phyloP scores from a whole-genome alignment of 78 protist genomes.

The Dictyostelium brefeldianum region DNA sequence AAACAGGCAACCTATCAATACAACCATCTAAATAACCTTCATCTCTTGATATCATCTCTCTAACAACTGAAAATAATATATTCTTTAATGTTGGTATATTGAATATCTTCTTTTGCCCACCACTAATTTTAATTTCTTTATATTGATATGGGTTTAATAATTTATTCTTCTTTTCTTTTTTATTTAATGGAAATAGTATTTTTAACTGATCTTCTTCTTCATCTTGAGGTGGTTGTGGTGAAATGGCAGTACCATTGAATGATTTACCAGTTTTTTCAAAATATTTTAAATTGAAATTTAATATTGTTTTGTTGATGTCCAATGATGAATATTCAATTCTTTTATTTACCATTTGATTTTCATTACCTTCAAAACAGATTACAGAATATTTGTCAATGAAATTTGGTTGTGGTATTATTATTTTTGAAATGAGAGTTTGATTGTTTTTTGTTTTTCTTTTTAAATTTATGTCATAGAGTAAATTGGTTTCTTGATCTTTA shows the following conservation, averaged over 20 bases:
- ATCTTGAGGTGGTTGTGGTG: too few species aligned
- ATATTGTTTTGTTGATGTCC: neutral
- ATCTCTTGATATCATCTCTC: slow-evolving; percentile 18
- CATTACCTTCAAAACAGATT: slow-evolving; percentile 43
- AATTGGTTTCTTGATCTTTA: neutral
- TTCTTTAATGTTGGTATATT: slow-evolving; percentile 29
- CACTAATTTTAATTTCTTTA: neutral
- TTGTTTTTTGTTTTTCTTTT: slow-evolving; percentile 16
- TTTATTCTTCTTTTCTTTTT: neutral
- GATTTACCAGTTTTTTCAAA: neutral
- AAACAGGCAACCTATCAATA: slow-evolving; percentile 15
- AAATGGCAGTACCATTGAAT: neutral
- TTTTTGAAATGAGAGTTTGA: neutral
- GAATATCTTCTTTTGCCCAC: too few species aligned
- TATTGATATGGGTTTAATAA: neutral
- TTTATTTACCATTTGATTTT: neutral
- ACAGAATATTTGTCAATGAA: slow-evolving; percentile 2
- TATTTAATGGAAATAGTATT: neutral
- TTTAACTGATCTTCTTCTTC: neutral
- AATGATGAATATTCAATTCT: slow-evolving; percentile 27
- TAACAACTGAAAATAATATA: neutral
- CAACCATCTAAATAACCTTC: neutral
- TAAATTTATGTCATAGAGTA: neutral
- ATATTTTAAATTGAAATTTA: slow-evolving; percentile 3
- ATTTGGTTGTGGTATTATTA: slow-evolving; percentile 42